Evolutionary conservation across 2,329 filamentous ascomycete species (phyloP).

Genomic region (Diaporthe helianthi): DNA sequence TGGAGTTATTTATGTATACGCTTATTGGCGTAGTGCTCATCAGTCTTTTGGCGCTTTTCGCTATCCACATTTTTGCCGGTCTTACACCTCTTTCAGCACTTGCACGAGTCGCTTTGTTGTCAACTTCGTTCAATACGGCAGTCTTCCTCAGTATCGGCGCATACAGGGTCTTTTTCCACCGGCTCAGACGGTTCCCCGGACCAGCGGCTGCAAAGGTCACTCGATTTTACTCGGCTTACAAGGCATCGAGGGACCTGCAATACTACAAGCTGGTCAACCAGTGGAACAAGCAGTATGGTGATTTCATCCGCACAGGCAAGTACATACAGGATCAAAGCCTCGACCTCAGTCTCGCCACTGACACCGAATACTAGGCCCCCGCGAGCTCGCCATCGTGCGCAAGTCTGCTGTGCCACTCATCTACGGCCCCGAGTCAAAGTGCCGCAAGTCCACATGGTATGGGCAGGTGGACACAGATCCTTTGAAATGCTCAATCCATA

Average conservation of each 20-base stretch:
- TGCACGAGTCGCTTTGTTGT: constrained; percentile 1
- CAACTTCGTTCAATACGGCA: constrained; percentile 31
- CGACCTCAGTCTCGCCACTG: not conserved
- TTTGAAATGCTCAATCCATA: constrained; percentile 47
- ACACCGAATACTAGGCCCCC: constrained; percentile 38
- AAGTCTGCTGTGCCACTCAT: constrained; percentile 40
- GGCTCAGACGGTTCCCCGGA: constrained; percentile 50
- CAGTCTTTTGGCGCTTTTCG: not conserved
- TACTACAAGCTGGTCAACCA: constrained; percentile 57
- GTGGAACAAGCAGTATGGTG: constrained; percentile 62
- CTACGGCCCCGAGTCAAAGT: constrained; percentile 47
- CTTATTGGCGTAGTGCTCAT: not conserved
- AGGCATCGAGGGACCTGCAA: constrained; percentile 59
- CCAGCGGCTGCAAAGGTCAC: constrained; percentile 50
- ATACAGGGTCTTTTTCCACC: constrained; percentile 49
- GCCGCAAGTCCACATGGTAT: constrained; percentile 51
- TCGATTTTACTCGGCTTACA: constrained; percentile 53
- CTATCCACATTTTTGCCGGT: not conserved
- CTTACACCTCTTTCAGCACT: not conserved
- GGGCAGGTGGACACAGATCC: constrained; percentile 38
- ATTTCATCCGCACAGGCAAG: constrained; percentile 40
- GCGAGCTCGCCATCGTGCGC: constrained; percentile 42
- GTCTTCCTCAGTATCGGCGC: constrained; percentile 44
- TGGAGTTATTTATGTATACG: constrained; percentile 17
- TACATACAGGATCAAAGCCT: constrained; percentile 8